Evolutionary conservation across 148 eudicot genomes (phyloP).

Genomic region (Persicaria tinctoria): DNA sequence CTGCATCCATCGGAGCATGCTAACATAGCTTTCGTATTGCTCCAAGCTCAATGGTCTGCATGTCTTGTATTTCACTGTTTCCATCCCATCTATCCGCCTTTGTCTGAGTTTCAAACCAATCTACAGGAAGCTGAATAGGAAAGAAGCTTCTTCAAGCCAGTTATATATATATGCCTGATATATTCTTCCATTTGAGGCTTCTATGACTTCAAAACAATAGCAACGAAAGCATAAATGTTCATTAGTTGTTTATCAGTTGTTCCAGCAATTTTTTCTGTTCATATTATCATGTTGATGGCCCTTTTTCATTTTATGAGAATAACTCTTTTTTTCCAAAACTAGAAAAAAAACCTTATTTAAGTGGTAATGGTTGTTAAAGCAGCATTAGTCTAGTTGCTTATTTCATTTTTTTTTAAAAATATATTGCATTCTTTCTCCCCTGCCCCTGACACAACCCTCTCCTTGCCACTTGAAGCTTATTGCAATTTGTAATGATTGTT

Average conservation of each 20-base stretch:
- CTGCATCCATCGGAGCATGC: neutral
- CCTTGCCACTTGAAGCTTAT: slow-evolving; percentile 3
- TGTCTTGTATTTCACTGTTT: neutral
- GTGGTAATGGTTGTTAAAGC: neutral
- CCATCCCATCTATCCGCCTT: neutral
- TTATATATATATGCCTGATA: neutral
- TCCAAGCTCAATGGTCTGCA: neutral
- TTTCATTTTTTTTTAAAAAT: too few relatives aligned
- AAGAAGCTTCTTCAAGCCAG: neutral
- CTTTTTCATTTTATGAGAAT: neutral
- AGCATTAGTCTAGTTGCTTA: too few relatives aligned
- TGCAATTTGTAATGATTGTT: slow-evolving; percentile 9
- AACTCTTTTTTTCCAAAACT: neutral
- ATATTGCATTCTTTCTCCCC: too few relatives aligned
- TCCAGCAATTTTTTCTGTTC: neutral
- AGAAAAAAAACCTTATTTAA: neutral
- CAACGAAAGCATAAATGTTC: neutral
- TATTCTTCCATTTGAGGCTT: neutral
- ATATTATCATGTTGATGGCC: neutral
- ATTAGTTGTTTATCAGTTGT: neutral
- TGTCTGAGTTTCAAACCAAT: neutral
- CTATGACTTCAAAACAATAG: neutral
- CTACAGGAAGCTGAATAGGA: neutral
- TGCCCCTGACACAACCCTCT: neutral
- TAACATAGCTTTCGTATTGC: neutral